Conservation (phyloP, 169 alveolate species). For the Eimeria sp. region DNA sequence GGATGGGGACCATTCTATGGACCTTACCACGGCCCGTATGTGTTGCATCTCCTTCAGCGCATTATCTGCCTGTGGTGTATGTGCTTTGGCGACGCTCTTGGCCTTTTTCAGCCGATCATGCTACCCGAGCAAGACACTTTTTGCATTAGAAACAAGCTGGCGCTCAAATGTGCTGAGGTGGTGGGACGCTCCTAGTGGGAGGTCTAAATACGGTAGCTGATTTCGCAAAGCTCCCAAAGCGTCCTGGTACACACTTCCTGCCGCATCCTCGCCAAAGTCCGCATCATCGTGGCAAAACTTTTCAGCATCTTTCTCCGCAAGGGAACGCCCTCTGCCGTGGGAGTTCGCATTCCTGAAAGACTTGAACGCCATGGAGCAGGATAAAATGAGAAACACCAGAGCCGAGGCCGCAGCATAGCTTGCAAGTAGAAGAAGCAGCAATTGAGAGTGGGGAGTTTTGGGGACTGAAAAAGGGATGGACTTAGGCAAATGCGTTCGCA, state of each 20-base stretch:
- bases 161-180: not conserved
- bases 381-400: conserved; percentile 2
- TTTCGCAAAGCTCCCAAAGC: not conserved
- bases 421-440: not conserved
- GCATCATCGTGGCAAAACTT: not conserved
- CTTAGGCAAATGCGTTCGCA: not conserved
- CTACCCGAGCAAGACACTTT: not conserved
- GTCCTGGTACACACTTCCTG: not conserved
- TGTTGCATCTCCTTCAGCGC: not conserved
- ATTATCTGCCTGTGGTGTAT: not conserved
- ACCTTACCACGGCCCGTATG: not conserved
- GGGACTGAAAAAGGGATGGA: not conserved
- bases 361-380: not conserved
- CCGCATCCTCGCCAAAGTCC: not conserved
- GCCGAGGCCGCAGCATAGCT: not conserved
- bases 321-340: not conserved
- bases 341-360: not conserved
- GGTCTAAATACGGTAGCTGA: not conserved
- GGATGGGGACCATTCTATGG: not conserved
- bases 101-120: not conserved
- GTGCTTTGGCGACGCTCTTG: not conserved
- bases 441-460: not conserved
- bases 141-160: not conserved
- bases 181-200: not conserved
- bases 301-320: not conserved